These are phyloP conservation scores for Lentinula boryana DNA, from an alignment of 768 basidiomycete species.

Conservation along the genomic window DNA sequence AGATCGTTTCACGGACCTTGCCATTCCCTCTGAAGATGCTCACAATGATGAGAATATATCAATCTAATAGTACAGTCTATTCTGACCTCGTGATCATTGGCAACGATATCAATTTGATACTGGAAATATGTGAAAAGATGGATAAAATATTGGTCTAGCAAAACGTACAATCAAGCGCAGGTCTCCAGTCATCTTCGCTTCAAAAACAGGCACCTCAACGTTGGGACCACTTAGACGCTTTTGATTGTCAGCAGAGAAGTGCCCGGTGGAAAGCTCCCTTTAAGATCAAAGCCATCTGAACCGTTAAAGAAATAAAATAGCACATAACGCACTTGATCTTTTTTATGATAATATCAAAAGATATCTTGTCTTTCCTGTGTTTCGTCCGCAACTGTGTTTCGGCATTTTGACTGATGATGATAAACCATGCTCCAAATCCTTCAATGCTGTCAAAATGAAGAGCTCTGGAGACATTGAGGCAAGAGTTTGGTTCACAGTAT, in stretches of 20 bases:
- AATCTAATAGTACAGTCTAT: neutral
- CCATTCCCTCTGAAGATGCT: conserved; percentile 12
- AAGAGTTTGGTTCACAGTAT: neutral
- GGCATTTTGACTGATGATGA: conserved; percentile 49
- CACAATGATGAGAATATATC: neutral
- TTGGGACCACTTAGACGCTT: conserved; percentile 43
- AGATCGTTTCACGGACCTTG: conserved; percentile 10
- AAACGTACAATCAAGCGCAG: conserved; percentile 41
- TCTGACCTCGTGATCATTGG: conserved; percentile 19
- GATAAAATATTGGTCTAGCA: neutral
- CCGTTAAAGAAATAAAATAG: neutral
- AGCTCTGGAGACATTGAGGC: conserved; percentile 22
- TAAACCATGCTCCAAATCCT: conserved; percentile 61
- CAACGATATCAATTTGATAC: conserved; percentile 16
- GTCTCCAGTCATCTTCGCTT: conserved; percentile 61
- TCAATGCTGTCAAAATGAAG: conserved; percentile 53
- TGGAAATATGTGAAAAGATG: neutral
- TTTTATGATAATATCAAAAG: conserved; percentile 52
- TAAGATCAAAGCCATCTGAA: neutral
- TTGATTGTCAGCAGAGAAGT: conserved; percentile 66
- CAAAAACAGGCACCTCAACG: conserved; percentile 52
- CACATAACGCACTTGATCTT: conserved; percentile 50
- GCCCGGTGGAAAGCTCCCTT: conserved; percentile 65
- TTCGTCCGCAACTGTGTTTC: conserved; percentile 42
- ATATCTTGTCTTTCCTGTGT: conserved; percentile 35